phyloP scores from a whole-genome alignment of 2,329 filamentous ascomycete genomes.

The Cladosporium sp. region DNA sequence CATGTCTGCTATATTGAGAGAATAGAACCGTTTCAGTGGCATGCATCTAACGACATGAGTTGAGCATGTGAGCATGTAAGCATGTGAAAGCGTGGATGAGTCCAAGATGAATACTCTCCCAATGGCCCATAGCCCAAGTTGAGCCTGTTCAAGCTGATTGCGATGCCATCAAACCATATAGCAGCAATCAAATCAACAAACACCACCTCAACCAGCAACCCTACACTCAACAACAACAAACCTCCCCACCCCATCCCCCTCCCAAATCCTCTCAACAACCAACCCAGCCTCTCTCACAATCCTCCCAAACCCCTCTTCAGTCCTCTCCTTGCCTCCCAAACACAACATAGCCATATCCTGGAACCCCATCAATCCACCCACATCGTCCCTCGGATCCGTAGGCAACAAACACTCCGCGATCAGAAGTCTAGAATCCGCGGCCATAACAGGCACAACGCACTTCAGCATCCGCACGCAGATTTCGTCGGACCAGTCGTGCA shows the following conservation, averaged over 20 bases:
- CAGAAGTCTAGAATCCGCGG: not conserved
- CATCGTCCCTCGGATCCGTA: not conserved
- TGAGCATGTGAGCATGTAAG: not conserved
- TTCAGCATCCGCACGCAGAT: constrained; percentile 24
- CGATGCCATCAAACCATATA: not conserved
- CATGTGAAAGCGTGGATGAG: not conserved
- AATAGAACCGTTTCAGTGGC: not conserved
- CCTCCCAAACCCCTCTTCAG: not conserved
- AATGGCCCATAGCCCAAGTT: not conserved
- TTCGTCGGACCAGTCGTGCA: constrained; percentile 32
- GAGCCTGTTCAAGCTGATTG: not conserved
- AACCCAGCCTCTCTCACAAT: not conserved
- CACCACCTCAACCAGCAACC: not conserved
- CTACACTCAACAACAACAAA: constrained; percentile 7
- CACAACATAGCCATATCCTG: constrained; percentile 15
- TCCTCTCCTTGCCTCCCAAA: constrained; percentile 8
- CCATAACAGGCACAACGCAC: constrained; percentile 17
- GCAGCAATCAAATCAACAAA: not conserved
- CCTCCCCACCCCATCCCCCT: not conserved
- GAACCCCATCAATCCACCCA: constrained; percentile 1
- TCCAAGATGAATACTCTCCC: not conserved
- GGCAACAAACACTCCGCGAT: constrained; percentile 10
- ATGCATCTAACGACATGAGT: not conserved
- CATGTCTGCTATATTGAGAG: not conserved
- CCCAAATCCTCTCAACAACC: constrained; percentile 7